Evolutionary conservation across 768 basidiomycete genomes (phyloP).

Genomic region (Termitomyces heimii): DNA sequence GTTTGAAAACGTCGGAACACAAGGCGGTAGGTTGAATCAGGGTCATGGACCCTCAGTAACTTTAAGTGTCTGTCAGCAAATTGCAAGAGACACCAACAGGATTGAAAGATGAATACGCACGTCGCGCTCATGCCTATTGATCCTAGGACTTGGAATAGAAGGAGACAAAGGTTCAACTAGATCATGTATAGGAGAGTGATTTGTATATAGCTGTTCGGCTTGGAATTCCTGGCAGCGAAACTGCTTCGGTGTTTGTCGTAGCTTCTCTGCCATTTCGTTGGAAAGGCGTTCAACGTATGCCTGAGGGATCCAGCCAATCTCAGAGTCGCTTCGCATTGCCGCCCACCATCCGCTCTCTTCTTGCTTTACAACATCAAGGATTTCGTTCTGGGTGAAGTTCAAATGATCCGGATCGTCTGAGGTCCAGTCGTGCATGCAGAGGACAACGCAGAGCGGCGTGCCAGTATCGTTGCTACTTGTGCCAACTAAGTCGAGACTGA

Average conservation of each 20-base stretch:
- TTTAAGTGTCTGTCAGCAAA: constrained; percentile 3
- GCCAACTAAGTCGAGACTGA: constrained; percentile 21
- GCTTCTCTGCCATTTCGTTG: constrained; percentile 42
- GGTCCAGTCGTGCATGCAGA: constrained; percentile 65
- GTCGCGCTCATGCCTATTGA: background rate
- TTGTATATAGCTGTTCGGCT: constrained; percentile 36
- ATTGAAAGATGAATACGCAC: background rate
- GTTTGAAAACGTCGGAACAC: constrained; percentile 5
- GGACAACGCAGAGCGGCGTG: constrained; percentile 40
- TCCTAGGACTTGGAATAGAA: constrained; percentile 3
- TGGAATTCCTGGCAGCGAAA: constrained; percentile 41
- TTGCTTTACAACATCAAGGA: constrained; percentile 60
- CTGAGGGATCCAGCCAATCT: constrained; percentile 74
- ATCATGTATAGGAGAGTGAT: constrained; percentile 21
- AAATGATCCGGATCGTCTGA: constrained; percentile 58
- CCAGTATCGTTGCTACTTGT: constrained; percentile 23
- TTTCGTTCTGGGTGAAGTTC: constrained; percentile 58
- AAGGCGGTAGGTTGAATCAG: constrained; percentile 6
- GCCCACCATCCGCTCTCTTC: constrained; percentile 83
- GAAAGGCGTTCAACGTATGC: constrained; percentile 58
- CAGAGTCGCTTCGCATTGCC: constrained; percentile 47
- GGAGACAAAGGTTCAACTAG: constrained; percentile 3
- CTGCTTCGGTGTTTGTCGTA: constrained; percentile 37
- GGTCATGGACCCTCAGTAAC: background rate
- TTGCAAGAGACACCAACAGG: background rate